Evolutionary conservation across 495 filamentous ascomycete genomes (phyloP), one percentile per base, ranked within the genome.

Genomic region (Podospora conica): DNA sequence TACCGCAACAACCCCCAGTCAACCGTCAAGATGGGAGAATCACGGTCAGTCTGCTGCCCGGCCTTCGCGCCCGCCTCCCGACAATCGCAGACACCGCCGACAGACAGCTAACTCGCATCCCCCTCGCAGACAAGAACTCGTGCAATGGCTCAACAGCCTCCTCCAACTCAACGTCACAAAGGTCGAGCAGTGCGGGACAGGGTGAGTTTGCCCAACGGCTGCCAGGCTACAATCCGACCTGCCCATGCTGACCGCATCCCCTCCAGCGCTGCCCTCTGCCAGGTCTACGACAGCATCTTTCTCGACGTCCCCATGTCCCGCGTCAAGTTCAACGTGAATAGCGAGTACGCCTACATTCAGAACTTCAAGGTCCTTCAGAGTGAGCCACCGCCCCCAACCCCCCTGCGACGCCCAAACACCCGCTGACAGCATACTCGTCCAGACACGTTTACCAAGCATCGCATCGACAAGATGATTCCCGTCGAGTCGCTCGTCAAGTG

Each of bases 361-460:
- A 98, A 98, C 78, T 97, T 96, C 83, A 98, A 98, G 79, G 82
- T 97, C 68, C 85, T 98, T 60, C 93, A 96, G 79, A 95, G 92
- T 96, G 82, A 69, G 90, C 85, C 55, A 33, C 57, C 23, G 40
- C 18, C 60, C 4, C 48, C 65, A 55, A 21, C 58, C 48, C 40
- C 55, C 24, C 10, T 8, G 61, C 70, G 18, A 22, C 18, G 12
- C 18, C 11, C 53, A 29, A 65, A 61, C 63, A 33, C 74, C 76
- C 18, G 78, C 71, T 48, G 40, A 48, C 64, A 63, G 3, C 2
- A 27, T 53, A 22, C 61, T 66, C 12, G 29, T 54, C 18, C 63
- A 96, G 93, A 90, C 76, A 82, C 86, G 57, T 98, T 98, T 75
- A 85, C 90, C 40, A 87, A 88, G 70, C 94, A 98, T 80, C 76